Base-by-base conservation (phyloP, 805 yeast genomes). In the Teunomyces funiuensis region DNA sequence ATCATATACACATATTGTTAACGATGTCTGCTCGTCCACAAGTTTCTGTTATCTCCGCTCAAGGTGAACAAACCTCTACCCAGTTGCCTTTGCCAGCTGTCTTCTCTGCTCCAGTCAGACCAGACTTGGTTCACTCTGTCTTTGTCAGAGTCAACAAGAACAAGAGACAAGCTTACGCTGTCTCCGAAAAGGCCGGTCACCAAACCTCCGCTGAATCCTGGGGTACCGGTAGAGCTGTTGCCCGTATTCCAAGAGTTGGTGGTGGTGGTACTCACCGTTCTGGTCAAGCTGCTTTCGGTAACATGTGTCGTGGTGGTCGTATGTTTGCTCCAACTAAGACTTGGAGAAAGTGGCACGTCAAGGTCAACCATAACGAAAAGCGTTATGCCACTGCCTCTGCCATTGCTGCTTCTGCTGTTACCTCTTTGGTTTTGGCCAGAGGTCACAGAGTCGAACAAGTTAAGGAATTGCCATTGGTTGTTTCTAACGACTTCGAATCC, bases 141-240 rank as follows among this genome's bases (percentile, higher is more conserved):
- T 93, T 89, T 86, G 87, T 90, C 73, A 85, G 90, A 72, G 88
- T 93, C 65, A 90, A 90, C 95, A 93, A 93, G 93, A 93, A 93
- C 96, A 91, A 91, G 89, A 89, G 99, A 80, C 99, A 93, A 81
- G 97, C 99, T 76, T 93, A 93, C 85, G 97, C 99, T 73, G 99
- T 93, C 64, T 85, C 98, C 64, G 89, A 83, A 73, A 87, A 89
- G 80, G 99, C 99, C 69, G 99, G 99, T 81, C 96, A 88, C 85
- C 98, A 93, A 82, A 90, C 97, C 77, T 91, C 98, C 54, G 99
- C 99, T 74, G 97, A 89, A 80, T 93, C 99, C 55, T 93, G 99
- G 99, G 99, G 99, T 89, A 93, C 99, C 65, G 99, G 99, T 83
- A 90, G 99, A 83, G 99, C 99, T 78, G 97, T 93, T 71, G 98